Evolutionary conservation across 345 rosid genomes (phyloP), one percentile per base, ranked within the genome.

Genomic region (Heritiera fomes): DNA sequence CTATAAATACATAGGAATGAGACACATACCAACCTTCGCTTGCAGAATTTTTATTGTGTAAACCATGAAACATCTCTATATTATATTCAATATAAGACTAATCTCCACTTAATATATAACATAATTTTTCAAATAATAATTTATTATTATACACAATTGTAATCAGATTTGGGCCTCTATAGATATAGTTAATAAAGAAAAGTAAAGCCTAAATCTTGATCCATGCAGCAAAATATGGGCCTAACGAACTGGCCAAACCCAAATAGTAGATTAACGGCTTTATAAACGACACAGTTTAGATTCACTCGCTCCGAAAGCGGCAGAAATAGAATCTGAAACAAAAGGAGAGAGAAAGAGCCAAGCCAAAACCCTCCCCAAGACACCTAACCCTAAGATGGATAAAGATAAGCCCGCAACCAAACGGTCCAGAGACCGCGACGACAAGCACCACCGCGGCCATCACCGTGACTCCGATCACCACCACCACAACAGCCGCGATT

Each of bases 351-450:
- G 58, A 53, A 4, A 8, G 49, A n/a, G 8, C 7, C 17, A 60
- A 64, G 4, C 32, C 14, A 40, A 41, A 38, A 56, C 14, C 13
- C 53, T 17, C 28, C 1, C 41, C 12, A 40, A 58, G 77, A 82
- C 66, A 80, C 79, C 84, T 77, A 84, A 81, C 78, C 85, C 77
- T 79, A 66, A 65, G 67, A 91, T 92, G 93, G 91, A 88, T 58
- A 87, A 80, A 77, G 91, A 86, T 45, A 89, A 84, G 79, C 62
- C 87, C 10, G 83, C 80, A 43, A 56, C 90, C 70, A 87, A 88
- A 75, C 88, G 88, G 73, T 79, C 79, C 45, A 84, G 88, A 5
- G 89, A 89, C 52, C 90, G 87, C 3, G 86, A 88, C 66, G 85
- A 73, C 47, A 88, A 85, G 66, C 91, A 81, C 63, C 82, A 84